Evolutionary conservation across 2,329 filamentous ascomycete genomes (phyloP).

Genomic region (Rachicladosporium sp.): DNA sequence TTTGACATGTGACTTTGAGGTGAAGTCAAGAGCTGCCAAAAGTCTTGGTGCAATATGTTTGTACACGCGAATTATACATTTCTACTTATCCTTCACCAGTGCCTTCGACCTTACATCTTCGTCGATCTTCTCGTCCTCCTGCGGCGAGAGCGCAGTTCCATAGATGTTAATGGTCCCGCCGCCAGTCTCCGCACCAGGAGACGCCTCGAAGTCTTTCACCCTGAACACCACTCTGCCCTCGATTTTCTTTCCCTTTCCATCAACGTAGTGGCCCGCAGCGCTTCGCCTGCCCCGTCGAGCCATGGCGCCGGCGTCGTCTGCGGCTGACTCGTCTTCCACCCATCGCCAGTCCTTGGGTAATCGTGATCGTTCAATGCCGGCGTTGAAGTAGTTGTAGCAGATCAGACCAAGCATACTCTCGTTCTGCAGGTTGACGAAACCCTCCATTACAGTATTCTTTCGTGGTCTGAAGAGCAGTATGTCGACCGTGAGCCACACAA

Average conservation of each 20-base stretch:
- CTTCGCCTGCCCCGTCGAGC: constrained; percentile 3
- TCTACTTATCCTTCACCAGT: constrained; percentile 9
- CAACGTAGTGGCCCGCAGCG: constrained; percentile 55
- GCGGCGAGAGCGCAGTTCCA: constrained; percentile 66
- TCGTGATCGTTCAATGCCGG: constrained; percentile 65
- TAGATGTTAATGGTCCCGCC: constrained; percentile 75
- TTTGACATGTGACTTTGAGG: too few species aligned
- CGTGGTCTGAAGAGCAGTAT: constrained; percentile 72
- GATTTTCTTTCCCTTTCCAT: constrained; percentile 57
- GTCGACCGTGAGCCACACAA: constrained; percentile 78
- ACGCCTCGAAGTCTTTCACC: constrained; percentile 75
- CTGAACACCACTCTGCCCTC: constrained; percentile 61
- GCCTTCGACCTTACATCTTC: constrained; percentile 34
- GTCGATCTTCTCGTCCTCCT: constrained; percentile 51
- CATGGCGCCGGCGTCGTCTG: constrained; percentile 29
- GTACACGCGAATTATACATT: not conserved
- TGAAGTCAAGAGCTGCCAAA: too few species aligned
- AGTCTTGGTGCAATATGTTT: too few species aligned
- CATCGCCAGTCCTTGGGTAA: constrained; percentile 73
- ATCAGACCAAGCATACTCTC: constrained; percentile 81
- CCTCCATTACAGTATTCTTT: constrained; percentile 62
- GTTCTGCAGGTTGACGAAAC: constrained; percentile 72
- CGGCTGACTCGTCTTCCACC: constrained; percentile 45
- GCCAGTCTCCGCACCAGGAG: constrained; percentile 47
- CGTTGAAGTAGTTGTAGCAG: constrained; percentile 81